phyloP scores from a whole-genome alignment of 2,329 filamentous ascomycete genomes.

The Elsinoe batatas region DNA sequence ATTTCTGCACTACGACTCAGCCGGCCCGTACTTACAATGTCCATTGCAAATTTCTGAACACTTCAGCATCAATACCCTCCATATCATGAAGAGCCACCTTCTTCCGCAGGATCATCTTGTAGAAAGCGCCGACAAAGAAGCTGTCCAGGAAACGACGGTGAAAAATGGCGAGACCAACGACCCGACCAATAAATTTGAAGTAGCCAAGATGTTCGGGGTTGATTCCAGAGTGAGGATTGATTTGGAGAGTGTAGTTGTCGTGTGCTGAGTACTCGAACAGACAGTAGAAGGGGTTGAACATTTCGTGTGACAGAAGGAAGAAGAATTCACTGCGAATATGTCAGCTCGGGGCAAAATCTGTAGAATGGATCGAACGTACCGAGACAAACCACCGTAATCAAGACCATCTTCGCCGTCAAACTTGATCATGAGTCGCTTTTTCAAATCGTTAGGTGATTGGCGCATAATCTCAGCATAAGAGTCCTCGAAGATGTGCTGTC shows the following conservation, averaged over 20 bases:
- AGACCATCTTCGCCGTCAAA: constrained; percentile 97
- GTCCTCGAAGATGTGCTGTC: constrained; percentile 96
- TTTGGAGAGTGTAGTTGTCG: constrained; percentile 99
- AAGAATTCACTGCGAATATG: constrained; percentile 71
- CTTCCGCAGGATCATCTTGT: constrained; percentile 98
- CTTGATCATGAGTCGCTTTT: constrained; percentile 99
- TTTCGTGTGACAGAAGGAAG: constrained; percentile 97
- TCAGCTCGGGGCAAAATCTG: constrained; percentile 21
- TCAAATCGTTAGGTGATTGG: constrained; percentile 87
- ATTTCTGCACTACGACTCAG: not conserved
- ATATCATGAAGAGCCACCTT: constrained; percentile 86
- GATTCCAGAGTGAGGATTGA: constrained; percentile 98
- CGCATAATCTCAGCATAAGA: constrained; percentile 98
- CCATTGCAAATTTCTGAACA: constrained; percentile 94
- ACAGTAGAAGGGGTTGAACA: constrained; percentile 99
- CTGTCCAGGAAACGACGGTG: constrained; percentile 94
- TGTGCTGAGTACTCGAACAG: constrained; percentile 98
- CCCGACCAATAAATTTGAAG: constrained; percentile 98
- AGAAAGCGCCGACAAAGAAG: constrained; percentile 97
- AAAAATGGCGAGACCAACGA: constrained; percentile 95
- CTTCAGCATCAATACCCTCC: constrained; percentile 97
- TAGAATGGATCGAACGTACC: constrained; percentile 34
- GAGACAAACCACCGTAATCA: constrained; percentile 92
- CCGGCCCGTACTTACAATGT: constrained; percentile 55
- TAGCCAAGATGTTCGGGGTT: constrained; percentile 99